These are phyloP conservation scores for Aspergillus clavatus DNA, from an alignment of 2,329 filamentous ascomycete genomes.

Conservation along the genomic window DNA sequence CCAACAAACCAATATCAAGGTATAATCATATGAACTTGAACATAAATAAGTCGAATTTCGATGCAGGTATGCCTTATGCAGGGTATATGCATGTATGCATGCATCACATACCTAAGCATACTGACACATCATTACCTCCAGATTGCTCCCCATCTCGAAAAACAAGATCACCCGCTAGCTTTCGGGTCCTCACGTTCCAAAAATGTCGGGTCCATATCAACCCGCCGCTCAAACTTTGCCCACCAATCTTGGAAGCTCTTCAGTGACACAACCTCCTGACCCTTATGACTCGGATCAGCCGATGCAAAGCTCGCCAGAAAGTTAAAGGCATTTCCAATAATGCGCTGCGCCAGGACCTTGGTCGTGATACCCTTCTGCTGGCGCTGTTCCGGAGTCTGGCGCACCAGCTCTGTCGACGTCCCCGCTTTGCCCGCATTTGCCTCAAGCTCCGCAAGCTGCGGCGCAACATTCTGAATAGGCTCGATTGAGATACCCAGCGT, in stretches of 20 bases:
- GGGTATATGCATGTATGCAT: not conserved
- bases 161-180: constrained; percentile 15
- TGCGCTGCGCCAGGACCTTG: constrained; percentile 77
- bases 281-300: constrained; percentile 48
- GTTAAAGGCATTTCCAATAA: constrained; percentile 97
- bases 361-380: constrained; percentile 53
- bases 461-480: constrained; percentile 64
- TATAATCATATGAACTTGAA: not conserved
- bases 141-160: not conserved
- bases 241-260: constrained; percentile 98
- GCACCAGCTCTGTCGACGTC: constrained; percentile 28
- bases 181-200: constrained; percentile 64
- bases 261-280: constrained; percentile 83
- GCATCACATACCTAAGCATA: not conserved
- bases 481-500: constrained; percentile 82
- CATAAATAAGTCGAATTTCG: not conserved
- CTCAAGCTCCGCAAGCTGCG: constrained; percentile 59
- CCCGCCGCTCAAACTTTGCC: constrained; percentile 85
- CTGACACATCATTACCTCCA: not conserved
- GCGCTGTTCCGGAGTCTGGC: constrained; percentile 20
- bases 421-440: constrained; percentile 20
- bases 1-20: no score
- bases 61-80: not conserved
- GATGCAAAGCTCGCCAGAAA: constrained; percentile 84
- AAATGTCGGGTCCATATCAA: constrained; percentile 83